Evolutionary conservation across 805 yeast genomes (phyloP), one percentile per base, ranked within the genome.

Genomic region (Myxozyma kluyveri): DNA sequence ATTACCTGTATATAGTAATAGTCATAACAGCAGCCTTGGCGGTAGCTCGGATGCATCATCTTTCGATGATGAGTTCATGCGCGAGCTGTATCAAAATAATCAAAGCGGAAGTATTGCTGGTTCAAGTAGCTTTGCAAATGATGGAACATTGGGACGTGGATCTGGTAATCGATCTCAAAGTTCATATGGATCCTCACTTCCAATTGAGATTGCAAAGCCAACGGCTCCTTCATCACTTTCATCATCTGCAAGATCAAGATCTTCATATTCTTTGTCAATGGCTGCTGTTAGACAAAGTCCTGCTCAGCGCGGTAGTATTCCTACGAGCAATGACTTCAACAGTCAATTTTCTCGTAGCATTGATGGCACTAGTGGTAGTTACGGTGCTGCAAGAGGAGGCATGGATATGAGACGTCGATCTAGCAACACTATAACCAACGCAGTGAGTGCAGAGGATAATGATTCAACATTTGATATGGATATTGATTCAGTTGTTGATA

Each of bases 111-210:
- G n/a, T n/a, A n/a, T n/a, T n/a, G 33, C 33, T 9, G 33, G 33
- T 9, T 14, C 9, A 14, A 29, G 12, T 29, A 14, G 33, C 9
- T 29, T 14, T 14, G 9, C 33, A 29, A 14, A 14, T 9, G 14
- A 29, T 14, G 33, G 33, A 14, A 9, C 9, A 9, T 9, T 14
- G 9, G 33, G 33, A 29, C 40, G 33, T 29, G 14, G 33, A 17
- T 32, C 12, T 19, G 31, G 36, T 4, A 43, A 55, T 29, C 9
- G 33, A 17, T 32, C 12, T 19, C 27, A 31, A 3, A 43, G 56
- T 14, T 45, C 45, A n/a, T 56, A 49, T 21, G 52, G 52, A 4
- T 49, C 47, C 7, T 43, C 52, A n/a, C 23, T 49, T 21, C 60
- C 60, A 4, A 56, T 56, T 21, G 57, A 56, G 44, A 56, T 56